Conservation (phyloP, 192 early-diverging fungal species). For the Oehlia diaphana region DNA sequence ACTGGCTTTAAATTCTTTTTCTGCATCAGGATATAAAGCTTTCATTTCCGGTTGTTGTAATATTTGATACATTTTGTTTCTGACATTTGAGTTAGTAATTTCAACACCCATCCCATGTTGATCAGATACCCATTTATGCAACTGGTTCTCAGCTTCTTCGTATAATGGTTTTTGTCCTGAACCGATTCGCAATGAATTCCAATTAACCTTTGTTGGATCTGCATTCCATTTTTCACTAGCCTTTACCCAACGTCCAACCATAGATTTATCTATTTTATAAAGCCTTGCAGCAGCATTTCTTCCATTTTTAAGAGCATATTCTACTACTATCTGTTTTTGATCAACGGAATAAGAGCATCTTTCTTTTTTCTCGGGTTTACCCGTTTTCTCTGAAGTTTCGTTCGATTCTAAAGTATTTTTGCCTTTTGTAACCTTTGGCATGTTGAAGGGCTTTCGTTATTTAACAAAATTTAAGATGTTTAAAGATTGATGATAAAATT, state of each 20-base stretch:
- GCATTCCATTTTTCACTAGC: slow-evolving; percentile 8
- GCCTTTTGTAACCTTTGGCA: neutral
- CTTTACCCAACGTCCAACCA: slow-evolving; percentile 3
- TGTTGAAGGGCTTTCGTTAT: neutral
- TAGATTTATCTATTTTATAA: slow-evolving; percentile 7
- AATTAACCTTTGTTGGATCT: neutral
- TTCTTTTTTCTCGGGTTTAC: neutral
- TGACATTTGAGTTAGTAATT: neutral
- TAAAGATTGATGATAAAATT: too few species aligned
- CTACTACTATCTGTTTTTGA: neutral
- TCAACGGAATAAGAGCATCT: slow-evolving; percentile 7
- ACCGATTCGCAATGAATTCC: neutral
- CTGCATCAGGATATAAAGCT: neutral
- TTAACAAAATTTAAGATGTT: too few species aligned
- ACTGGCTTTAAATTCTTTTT: neutral
- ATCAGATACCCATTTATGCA: neutral
- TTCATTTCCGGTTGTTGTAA: neutral
- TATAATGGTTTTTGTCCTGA: slow-evolving; percentile 6
- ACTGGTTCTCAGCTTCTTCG: neutral
- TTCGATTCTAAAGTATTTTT: neutral
- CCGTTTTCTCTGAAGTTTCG: neutral
- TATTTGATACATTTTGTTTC: neutral
- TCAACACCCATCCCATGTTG: neutral
- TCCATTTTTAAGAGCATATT: slow-evolving; percentile 10
- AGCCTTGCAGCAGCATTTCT: slow-evolving; percentile 1